Evolutionary conservation across 208 protist genomes (phyloP).

Genomic region (Trypanosoma caninum): DNA sequence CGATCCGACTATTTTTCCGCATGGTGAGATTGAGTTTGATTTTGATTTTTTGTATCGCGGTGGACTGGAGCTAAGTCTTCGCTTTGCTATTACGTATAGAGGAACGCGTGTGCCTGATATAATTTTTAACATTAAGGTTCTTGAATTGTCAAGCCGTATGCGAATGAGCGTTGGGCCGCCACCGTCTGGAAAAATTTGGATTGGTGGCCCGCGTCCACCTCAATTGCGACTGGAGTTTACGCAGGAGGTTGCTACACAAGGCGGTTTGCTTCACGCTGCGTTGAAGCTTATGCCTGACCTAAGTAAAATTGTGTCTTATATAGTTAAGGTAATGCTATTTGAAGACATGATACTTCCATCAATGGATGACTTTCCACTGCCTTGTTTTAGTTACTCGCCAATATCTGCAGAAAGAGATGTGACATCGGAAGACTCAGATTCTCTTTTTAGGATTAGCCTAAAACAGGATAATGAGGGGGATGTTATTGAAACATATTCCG

Average conservation of each 20-base stretch:
- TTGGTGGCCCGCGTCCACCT: constrained; percentile 49
- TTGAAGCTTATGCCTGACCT: constrained; percentile 74
- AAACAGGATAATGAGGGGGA: too few species aligned
- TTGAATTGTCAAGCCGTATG: constrained; percentile 74
- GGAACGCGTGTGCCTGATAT: constrained; percentile 66
- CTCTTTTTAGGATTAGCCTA: too few species aligned
- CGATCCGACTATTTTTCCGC: constrained; percentile 38
- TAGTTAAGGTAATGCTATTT: constrained; percentile 69
- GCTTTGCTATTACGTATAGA: constrained; percentile 63
- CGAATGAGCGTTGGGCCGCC: constrained; percentile 67
- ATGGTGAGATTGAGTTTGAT: constrained; percentile 75
- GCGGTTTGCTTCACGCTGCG: constrained; percentile 61
- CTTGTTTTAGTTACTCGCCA: constrained; percentile 27
- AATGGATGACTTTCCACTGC: constrained; percentile 81
- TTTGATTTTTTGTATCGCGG: constrained; percentile 86
- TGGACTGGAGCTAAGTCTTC: constrained; percentile 60
- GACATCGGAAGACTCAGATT: neutral
- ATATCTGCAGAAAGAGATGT: constrained; percentile 7
- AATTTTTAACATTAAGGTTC: constrained; percentile 69
- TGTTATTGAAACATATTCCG: too few species aligned
- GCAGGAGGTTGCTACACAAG: constrained; percentile 71
- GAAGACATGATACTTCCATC: constrained; percentile 84
- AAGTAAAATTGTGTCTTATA: constrained; percentile 54
- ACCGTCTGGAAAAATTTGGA: constrained; percentile 73
- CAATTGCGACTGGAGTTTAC: constrained; percentile 73